Evolutionary conservation across 306 rosid species (phyloP).

Genomic region (Astragalus membranaceus): DNA sequence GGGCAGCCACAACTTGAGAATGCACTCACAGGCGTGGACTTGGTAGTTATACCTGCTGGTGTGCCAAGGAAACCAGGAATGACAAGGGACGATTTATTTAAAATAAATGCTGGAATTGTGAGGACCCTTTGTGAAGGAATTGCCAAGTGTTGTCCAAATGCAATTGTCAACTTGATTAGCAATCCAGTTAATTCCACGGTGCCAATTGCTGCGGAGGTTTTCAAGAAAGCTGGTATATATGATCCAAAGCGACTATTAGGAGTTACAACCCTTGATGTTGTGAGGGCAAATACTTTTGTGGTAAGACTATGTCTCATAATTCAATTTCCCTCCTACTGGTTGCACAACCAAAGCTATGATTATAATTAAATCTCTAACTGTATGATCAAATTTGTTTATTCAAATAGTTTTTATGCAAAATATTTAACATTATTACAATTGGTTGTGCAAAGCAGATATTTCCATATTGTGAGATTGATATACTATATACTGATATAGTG

Average conservation of each 20-base stretch:
- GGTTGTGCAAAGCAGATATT: neutral
- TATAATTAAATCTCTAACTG: neutral
- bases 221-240: slow-evolving; percentile 83
- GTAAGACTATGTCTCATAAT: slow-evolving; percentile 47
- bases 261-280: slow-evolving; percentile 89
- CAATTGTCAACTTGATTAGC: slow-evolving; percentile 89
- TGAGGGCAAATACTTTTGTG: slow-evolving; percentile 91
- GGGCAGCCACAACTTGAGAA: slow-evolving; percentile 80
- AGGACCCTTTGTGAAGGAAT: slow-evolving; percentile 84
- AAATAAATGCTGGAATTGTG: slow-evolving; percentile 91
- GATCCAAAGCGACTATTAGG: slow-evolving; percentile 93
- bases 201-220: slow-evolving; percentile 92
- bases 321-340: too few relatives aligned
- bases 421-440: neutral
- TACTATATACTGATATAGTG: neutral
- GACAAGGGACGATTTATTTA: slow-evolving; percentile 95
- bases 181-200: slow-evolving; percentile 97
- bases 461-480: neutral
- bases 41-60: slow-evolving; percentile 84
- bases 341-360: too few relatives aligned
- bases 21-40: slow-evolving; percentile 87
- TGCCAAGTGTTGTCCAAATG: slow-evolving; percentile 72
- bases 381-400: neutral
- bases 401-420: neutral
- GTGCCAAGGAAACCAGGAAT: slow-evolving; percentile 97